phyloP scores from a whole-genome alignment of 495 filamentous ascomycete genomes.

The Hyaloscypha variabilis region DNA sequence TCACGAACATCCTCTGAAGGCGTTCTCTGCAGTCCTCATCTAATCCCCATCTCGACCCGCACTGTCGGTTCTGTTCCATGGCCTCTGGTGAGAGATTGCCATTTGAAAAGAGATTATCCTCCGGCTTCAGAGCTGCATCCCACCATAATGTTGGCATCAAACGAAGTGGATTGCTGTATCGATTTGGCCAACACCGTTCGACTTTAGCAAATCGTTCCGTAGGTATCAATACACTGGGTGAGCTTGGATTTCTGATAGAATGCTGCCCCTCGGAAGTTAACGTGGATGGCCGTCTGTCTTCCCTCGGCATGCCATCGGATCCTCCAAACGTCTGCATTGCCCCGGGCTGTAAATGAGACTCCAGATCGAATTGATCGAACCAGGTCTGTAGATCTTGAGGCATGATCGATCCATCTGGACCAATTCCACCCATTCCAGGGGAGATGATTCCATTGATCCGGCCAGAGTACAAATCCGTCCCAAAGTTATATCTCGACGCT shows the following conservation, averaged over 20 bases:
- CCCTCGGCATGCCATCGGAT: neutral
- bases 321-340: conserved; percentile 2
- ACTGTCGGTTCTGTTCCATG: conserved; percentile 32
- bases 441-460: conserved; percentile 41
- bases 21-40: conserved; percentile 51
- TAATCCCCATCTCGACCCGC: conserved; percentile 48
- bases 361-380: conserved; percentile 26
- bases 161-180: conserved; percentile 44
- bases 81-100: conserved; percentile 30
- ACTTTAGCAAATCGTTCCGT: conserved; percentile 52
- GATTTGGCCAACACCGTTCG: conserved; percentile 52
- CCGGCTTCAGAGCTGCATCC: conserved; percentile 43
- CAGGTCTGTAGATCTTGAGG: conserved; percentile 22
- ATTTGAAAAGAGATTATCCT: conserved; percentile 49
- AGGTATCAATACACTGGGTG: conserved; percentile 40
- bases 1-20: conserved; percentile 43
- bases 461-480: conserved; percentile 39
- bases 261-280: conserved; percentile 33
- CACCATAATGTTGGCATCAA: conserved; percentile 54
- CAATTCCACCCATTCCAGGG: conserved; percentile 37
- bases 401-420: conserved; percentile 17
- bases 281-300: conserved; percentile 14
- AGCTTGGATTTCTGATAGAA: conserved; percentile 37
- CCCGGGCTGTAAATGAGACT: conserved; percentile 9
- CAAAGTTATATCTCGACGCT: conserved; percentile 38